phyloP scores from a whole-genome alignment of 768 basidiomycete genomes.

The Rhodocollybia butyracea region DNA sequence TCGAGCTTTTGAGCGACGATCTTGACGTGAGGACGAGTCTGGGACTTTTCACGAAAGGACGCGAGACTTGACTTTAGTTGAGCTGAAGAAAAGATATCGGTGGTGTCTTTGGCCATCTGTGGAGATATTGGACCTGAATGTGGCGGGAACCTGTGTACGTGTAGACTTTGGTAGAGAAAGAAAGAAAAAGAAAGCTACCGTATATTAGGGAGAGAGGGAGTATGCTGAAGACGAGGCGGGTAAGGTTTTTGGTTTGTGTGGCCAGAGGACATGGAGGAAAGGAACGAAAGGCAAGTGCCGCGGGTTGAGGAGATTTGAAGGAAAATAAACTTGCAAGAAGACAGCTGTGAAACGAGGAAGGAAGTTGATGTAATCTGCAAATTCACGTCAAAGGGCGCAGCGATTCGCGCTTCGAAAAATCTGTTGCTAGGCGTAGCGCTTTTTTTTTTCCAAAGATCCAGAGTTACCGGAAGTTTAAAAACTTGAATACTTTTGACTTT shows the following conservation, averaged over 20 bases:
- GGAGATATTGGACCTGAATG: constrained; percentile 41
- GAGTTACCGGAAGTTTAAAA: neutral
- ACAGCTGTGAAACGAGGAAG: constrained; percentile 29
- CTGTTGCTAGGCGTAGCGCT: constrained; percentile 19
- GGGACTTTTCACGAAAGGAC: constrained; percentile 9
- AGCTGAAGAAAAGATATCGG: too few relatives aligned
- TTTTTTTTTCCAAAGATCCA: neutral
- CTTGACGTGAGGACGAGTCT: constrained; percentile 1
- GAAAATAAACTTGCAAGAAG: constrained; percentile 32
- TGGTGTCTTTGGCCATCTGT: constrained; percentile 27
- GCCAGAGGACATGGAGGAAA: constrained; percentile 14
- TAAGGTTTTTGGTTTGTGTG: too few relatives aligned
- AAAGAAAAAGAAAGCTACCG: constrained; percentile 37
- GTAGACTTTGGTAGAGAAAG: neutral
- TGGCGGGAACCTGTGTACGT: constrained; percentile 41
- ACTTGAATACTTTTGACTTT: neutral
- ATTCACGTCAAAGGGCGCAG: constrained; percentile 2
- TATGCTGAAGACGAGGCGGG: constrained; percentile 54
- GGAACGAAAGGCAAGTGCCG: constrained; percentile 24
- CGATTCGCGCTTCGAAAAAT: constrained; percentile 11
- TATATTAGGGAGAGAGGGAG: constrained; percentile 70
- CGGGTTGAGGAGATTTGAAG: constrained; percentile 23
- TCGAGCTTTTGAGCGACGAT: neutral
- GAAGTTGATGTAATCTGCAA: constrained; percentile 14
- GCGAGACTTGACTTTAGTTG: constrained; percentile 21